Percentiles rank a stretch among this genome's conserved stretches.
These are phyloP conservation scores for carrot (Daucus carota) DNA, from an alignment of 129 eudicot genomes.

Conservation along the genomic window DNA sequence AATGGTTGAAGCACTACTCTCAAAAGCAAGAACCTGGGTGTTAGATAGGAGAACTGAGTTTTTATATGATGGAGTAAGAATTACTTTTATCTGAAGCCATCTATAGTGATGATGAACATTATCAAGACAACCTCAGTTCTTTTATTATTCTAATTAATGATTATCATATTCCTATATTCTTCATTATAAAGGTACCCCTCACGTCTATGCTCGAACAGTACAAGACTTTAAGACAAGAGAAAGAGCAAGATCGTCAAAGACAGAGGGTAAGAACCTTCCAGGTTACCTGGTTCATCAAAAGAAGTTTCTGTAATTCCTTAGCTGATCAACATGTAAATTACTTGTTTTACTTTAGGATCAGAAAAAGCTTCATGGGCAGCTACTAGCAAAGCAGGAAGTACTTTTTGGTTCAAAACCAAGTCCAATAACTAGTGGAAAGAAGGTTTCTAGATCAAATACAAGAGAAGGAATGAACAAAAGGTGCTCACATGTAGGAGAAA, in stretches of 20 bases:
- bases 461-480: conserved; percentile 30
- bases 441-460: conserved; percentile 27
- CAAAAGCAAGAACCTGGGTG: conserved; percentile 58
- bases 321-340: background rate
- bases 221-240: conserved; percentile 37
- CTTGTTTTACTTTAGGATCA: conserved; percentile 55
- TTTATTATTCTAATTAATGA: background rate
- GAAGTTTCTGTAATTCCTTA: background rate
- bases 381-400: conserved; percentile 57
- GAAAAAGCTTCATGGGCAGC: conserved; percentile 64
- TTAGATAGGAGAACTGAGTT: conserved; percentile 48
- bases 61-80: conserved; percentile 63
- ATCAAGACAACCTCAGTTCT: background rate
- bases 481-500: conserved; percentile 32
- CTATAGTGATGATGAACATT: background rate
- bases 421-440: conserved; percentile 50
- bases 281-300: background rate
- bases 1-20: conserved; percentile 52
- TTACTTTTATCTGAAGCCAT: background rate
- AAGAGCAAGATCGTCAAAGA: conserved; percentile 61
- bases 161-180: background rate
- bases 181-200: conserved; percentile 40
- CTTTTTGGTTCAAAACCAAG: conserved; percentile 83
- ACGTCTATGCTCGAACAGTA: conserved; percentile 63
- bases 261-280: conserved; percentile 39